These are phyloP conservation scores for Mangifera indica DNA, from an alignment of 345 rosid species.

Conservation along the genomic window DNA sequence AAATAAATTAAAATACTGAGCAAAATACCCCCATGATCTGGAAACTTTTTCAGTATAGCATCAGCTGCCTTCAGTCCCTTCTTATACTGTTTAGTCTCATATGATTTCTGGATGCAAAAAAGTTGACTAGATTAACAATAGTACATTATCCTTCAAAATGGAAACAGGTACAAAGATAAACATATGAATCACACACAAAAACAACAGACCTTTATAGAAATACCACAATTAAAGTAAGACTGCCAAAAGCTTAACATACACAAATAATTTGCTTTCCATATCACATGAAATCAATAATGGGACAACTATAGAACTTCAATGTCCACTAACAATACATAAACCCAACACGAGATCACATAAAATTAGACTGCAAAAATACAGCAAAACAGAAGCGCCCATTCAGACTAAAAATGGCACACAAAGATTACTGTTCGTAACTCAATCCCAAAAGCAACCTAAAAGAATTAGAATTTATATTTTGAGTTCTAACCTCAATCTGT, in stretches of 20 bases:
- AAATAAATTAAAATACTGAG: slow-evolving; percentile 8
- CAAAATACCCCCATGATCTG: slow-evolving; percentile 95
- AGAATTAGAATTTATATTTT: background rate
- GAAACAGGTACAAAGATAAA: background rate
- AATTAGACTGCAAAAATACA: background rate
- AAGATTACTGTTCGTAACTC: background rate
- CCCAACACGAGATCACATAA: background rate
- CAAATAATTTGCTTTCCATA: background rate
- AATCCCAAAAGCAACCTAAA: background rate
- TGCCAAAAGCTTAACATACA: background rate
- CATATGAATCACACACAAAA: background rate
- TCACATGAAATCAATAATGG: background rate
- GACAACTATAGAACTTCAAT: background rate
- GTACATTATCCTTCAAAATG: background rate
- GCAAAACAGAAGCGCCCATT: background rate
- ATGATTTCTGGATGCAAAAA: slow-evolving; percentile 71
- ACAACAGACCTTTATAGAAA: background rate
- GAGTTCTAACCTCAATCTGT: background rate
- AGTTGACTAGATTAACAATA: slow-evolving; percentile 13
- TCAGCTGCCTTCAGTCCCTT: slow-evolving; percentile 99
- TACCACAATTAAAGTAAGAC: background rate
- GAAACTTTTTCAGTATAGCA: slow-evolving; percentile 91
- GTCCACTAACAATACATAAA: background rate
- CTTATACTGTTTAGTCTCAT: slow-evolving; percentile 97
- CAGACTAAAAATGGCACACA: background rate